Conservation (phyloP, 768 basidiomycete genomes). For the Tylopilus sp. region DNA sequence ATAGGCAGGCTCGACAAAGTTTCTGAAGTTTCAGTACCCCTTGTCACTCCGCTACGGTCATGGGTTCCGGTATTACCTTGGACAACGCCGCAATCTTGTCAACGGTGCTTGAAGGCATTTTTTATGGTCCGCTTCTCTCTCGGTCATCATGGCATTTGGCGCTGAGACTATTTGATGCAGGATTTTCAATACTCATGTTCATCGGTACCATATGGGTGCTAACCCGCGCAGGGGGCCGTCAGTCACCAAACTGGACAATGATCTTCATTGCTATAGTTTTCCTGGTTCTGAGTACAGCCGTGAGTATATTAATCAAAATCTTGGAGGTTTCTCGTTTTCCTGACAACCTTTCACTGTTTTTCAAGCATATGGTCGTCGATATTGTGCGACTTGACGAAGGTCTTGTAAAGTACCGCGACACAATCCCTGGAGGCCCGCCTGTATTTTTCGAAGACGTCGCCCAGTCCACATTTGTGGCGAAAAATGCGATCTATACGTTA, state of each 20-base stretch:
- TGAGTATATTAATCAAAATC: background rate
- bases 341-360: background rate
- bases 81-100: background rate
- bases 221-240: background rate
- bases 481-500: background rate
- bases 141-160: background rate
- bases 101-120: background rate
- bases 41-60: background rate
- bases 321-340: too few species aligned
- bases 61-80: background rate
- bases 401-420: background rate
- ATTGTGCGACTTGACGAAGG: background rate
- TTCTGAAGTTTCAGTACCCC: too few species aligned
- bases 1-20: too few species aligned
- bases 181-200: background rate
- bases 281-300: background rate
- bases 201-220: background rate
- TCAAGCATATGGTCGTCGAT: background rate
- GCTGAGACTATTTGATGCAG: background rate
- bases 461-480: background rate
- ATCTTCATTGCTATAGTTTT: background rate
- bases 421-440: background rate
- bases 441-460: background rate
- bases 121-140: background rate
- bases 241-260: background rate